These are phyloP conservation scores for Domatiomyces globalis DNA, from an alignment of 2,329 filamentous ascomycete species.

Conservation along the genomic window DNA sequence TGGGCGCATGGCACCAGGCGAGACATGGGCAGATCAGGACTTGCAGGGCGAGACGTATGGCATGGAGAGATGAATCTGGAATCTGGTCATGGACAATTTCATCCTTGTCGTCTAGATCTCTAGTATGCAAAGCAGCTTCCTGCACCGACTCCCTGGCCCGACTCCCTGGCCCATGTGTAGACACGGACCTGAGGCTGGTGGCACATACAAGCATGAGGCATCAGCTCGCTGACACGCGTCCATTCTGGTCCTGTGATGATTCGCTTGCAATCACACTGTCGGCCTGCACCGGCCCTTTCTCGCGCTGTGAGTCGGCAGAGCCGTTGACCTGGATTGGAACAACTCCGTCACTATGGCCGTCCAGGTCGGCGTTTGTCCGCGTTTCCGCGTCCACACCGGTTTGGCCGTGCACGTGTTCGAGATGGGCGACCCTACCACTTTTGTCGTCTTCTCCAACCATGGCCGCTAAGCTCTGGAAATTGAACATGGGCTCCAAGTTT, in stretches of 20 bases:
- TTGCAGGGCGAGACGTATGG: too few species aligned
- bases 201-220: neutral
- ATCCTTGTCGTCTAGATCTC: neutral
- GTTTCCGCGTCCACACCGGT: conserved; percentile 1
- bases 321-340: neutral
- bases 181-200: too few species aligned
- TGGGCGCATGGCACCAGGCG: neutral
- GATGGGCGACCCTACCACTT: conserved; percentile 23
- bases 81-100: too few species aligned
- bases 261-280: neutral
- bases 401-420: conserved; percentile 22
- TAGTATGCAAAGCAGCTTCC: neutral
- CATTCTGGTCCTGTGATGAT: neutral
- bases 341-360: neutral
- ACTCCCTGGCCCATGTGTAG: too few species aligned
- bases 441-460: conserved; percentile 59
- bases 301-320: neutral
- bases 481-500: conserved; percentile 66
- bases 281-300: neutral
- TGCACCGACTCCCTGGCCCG: neutral
- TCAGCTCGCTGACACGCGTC: neutral
- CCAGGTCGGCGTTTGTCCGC: conserved; percentile 19
- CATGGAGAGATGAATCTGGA: neutral
- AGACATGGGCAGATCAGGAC: too few species aligned
- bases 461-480: conserved; percentile 74